Evolutionary conservation across 108 stramenopile species (phyloP), one percentile per base, ranked within the genome.

Genomic region (Skeletonema tropicum): DNA sequence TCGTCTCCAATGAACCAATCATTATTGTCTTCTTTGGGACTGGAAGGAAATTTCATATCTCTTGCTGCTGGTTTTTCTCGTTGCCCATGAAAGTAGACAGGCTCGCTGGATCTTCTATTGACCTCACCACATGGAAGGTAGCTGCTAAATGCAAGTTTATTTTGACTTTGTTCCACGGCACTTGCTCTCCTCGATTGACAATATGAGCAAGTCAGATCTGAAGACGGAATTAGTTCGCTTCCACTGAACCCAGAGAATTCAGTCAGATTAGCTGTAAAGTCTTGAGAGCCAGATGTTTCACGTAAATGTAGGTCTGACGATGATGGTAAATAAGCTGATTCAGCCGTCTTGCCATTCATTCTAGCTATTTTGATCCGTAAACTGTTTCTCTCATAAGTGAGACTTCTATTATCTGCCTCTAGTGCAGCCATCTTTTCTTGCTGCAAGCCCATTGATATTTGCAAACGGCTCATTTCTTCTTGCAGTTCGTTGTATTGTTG

Each of bases 371-470:
- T 23, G 2, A 8, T 10, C 52, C 23, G 52, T 55, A 55, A 55
- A 4, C 21, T 55, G 23, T 55, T 23, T 55, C 52, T 55, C 7
- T 55, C 52, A 9, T 55, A 25, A 0, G 15, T 21, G 6, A 55
- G 52, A n/a, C 52, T 55, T 55, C 52, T 55, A 17, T 55, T 55
- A 10, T 55, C 52, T 2, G 19, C 52, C 52, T 55, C 52, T 23
- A 55, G 2, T 23, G n/a, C 52, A 55, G 6, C 52, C 21, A 55
- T 55, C 52, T 15, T 55, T 23, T 55, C 23, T 23, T 23, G 52
- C 21, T 55, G 52, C 52, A 55, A 10, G 23, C 25, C 21, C 52
- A 55, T 25, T 25, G 52, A 55, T 23, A 25, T 55, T 23, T 55
- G 52, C 7, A 55, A 25, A 6, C 23, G 19, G 5, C 9, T 55